Evolutionary conservation across 495 filamentous ascomycete species (phyloP).

Genomic region (Polyplosphaeria fusca): DNA sequence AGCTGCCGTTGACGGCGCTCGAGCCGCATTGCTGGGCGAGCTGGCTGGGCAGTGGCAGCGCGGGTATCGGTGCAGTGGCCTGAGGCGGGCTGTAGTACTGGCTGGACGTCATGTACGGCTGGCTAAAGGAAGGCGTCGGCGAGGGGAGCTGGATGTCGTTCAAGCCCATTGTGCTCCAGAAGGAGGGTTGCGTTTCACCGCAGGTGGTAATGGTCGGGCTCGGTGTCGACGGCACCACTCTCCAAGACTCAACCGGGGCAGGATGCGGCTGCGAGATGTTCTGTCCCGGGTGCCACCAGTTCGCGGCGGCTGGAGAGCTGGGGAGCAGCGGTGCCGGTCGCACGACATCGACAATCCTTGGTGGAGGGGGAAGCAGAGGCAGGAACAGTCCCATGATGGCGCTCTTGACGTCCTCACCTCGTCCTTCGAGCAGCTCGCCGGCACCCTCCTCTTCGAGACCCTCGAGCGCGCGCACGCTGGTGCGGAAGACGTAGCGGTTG

Average conservation of each 20-base stretch:
- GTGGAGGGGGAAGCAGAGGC: slow-evolving; percentile 87
- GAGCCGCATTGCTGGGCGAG: slow-evolving; percentile 78
- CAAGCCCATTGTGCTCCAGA: slow-evolving; percentile 79
- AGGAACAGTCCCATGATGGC: slow-evolving; percentile 81
- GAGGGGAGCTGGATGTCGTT: slow-evolving; percentile 68
- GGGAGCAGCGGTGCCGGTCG: slow-evolving; percentile 79
- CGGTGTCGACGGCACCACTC: slow-evolving; percentile 73
- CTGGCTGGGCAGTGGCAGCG: slow-evolving; percentile 86
- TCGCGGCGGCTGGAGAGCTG: slow-evolving; percentile 72
- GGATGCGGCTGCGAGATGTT: slow-evolving; percentile 52
- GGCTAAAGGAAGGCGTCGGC: slow-evolving; percentile 73
- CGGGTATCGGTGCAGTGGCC: slow-evolving; percentile 55
- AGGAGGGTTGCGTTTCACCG: slow-evolving; percentile 63
- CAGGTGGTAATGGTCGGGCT: slow-evolving; percentile 73
- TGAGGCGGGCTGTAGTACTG: slow-evolving; percentile 67
- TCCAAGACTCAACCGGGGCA: slow-evolving; percentile 85
- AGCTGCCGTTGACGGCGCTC: slow-evolving; percentile 61
- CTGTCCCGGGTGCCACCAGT: slow-evolving; percentile 72
- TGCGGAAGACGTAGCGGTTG: slow-evolving; percentile 96
- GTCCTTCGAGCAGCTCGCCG: slow-evolving; percentile 86
- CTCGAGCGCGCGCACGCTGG: slow-evolving; percentile 84
- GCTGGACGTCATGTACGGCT: slow-evolving; percentile 64
- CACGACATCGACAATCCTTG: slow-evolving; percentile 86
- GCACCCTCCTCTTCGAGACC: slow-evolving; percentile 96
- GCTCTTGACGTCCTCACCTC: slow-evolving; percentile 90